Base-by-base conservation (phyloP, 2,329 filamentous ascomycete species). In the Fusarium anguioides region DNA sequence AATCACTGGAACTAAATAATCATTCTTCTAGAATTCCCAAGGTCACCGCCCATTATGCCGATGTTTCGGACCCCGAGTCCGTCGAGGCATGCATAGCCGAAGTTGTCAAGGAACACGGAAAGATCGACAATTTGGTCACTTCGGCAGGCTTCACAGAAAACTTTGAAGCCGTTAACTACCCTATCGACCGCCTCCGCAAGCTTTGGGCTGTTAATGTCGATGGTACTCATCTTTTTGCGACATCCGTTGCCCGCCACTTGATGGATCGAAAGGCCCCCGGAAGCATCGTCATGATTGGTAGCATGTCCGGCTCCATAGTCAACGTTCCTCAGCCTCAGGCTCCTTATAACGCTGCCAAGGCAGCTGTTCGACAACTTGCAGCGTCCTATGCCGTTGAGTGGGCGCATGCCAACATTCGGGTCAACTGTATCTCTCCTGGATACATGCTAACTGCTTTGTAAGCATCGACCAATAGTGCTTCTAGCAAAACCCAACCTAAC, bases 71-170 rank as follows among this genome's bases (percentile, higher is more conserved):
- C 72, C 90, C 90, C 21, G 87, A 89, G 46, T 95, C 92, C 8
- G 94, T 97, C 64, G 89, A 91, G 58, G 79, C 83, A 29, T 91
- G 91, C 71, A 85, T 97, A 69, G 82, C 84, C 35, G 90, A 93
- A 62, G 86, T 80, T 31, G 65, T 79, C 35, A 65, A 73, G 45
- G 70, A 74, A 26, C 94, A 97, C 77, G 90, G 90, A 79, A 91
- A 91, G 78, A 93, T 97, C 72, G 94, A 97, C 81, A 90, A 93
- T 79, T 86, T 98, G 24, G 94, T 98, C 73, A 97, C 95, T 24
- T 96, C 93, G n/a, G 95, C 95, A 47, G 95, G 95, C 42, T 97
- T 98, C 82, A 96, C 93, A 15, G 95, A 97, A 83, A 97, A 97
- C 83, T 96, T 94, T 75, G 91, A 96, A 74, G 95, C 95, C 44